A percentile compares a stretch with the other conserved stretches of the same genome.
These are phyloP conservation scores for Ophiocordyceps camponoti-leonardi DNA, from an alignment of 2,329 filamentous ascomycete species.

Conservation along the genomic window DNA sequence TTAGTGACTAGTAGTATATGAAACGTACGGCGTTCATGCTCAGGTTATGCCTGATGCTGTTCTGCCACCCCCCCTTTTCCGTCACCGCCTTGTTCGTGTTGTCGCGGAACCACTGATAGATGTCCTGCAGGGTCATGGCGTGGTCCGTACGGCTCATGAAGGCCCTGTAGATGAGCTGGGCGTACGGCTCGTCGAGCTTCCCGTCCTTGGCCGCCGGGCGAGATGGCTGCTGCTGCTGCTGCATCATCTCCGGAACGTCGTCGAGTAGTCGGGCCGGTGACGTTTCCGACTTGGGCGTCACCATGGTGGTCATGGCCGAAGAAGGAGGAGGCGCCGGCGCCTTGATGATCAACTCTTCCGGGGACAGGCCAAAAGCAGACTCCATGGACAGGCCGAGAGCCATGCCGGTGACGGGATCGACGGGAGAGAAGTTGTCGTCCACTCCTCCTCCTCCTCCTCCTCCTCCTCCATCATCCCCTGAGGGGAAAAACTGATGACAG, in stretches of 20 bases:
- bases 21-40: conserved; percentile 76
- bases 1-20: not conserved
- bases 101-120: conserved; percentile 78
- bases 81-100: conserved; percentile 71
- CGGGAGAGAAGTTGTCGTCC: too few species aligned
- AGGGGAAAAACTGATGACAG: not conserved
- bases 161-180: conserved; percentile 61
- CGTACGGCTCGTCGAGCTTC: conserved; percentile 50
- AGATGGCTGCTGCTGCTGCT: too few species aligned
- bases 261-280: not conserved
- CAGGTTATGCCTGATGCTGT: conserved; percentile 87
- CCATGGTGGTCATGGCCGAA: too few species aligned
- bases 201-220: conserved; percentile 3
- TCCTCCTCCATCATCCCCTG: too few species aligned
- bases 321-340: too few species aligned
- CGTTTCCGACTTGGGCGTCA: conserved; percentile 1
- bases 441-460: too few species aligned
- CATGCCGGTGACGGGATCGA: not conserved
- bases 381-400: not conserved
- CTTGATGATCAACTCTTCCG: conserved; percentile 2
- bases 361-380: not conserved
- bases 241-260: not conserved
- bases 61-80: conserved; percentile 72
- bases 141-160: conserved; percentile 49
- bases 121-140: conserved; percentile 65